Percentiles rank a stretch among this genome's conserved stretches.
These are phyloP conservation scores for Fusarium sp. DNA, from an alignment of 2,329 filamentous ascomycete species.

Conservation along the genomic window DNA sequence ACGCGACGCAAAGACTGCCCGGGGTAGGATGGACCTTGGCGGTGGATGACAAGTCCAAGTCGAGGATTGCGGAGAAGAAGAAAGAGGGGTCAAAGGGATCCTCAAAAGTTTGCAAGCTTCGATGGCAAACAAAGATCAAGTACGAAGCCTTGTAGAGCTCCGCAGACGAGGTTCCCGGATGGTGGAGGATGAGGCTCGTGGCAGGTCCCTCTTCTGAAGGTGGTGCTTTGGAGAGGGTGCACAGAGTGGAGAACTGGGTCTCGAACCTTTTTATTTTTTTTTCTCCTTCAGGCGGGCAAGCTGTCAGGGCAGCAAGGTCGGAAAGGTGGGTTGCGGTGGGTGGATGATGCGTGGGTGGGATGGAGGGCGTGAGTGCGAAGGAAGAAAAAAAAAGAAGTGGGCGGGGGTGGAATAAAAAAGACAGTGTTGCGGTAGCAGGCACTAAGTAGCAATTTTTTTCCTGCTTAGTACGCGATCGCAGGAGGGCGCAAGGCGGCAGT, in stretches of 20 bases:
- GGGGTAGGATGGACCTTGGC: constrained; percentile 40
- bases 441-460: constrained; percentile 31
- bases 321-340: constrained; percentile 46
- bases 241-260: constrained; percentile 60
- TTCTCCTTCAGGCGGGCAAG: constrained; percentile 40
- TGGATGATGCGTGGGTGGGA: constrained; percentile 36
- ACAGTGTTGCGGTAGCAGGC: constrained; percentile 32
- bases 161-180: constrained; percentile 50
- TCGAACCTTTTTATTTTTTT: constrained; percentile 58
- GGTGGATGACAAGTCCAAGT: constrained; percentile 43
- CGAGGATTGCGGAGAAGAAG: constrained; percentile 40
- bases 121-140: constrained; percentile 43
- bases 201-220: constrained; percentile 54
- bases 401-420: constrained; percentile 38
- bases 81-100: constrained; percentile 28
- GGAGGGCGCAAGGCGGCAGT: constrained; percentile 25
- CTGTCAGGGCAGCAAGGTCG: constrained; percentile 46
- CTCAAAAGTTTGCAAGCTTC: constrained; percentile 31
- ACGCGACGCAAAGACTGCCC: constrained; percentile 41
- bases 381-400: constrained; percentile 41
- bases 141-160: constrained; percentile 44
- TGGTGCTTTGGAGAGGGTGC: constrained; percentile 61
- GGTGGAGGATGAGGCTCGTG: constrained; percentile 57
- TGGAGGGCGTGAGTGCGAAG: constrained; percentile 39
- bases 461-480: constrained; percentile 38